phyloP scores from a whole-genome alignment of 2,329 filamentous ascomycete species.

The Domatiomyces globalis region DNA sequence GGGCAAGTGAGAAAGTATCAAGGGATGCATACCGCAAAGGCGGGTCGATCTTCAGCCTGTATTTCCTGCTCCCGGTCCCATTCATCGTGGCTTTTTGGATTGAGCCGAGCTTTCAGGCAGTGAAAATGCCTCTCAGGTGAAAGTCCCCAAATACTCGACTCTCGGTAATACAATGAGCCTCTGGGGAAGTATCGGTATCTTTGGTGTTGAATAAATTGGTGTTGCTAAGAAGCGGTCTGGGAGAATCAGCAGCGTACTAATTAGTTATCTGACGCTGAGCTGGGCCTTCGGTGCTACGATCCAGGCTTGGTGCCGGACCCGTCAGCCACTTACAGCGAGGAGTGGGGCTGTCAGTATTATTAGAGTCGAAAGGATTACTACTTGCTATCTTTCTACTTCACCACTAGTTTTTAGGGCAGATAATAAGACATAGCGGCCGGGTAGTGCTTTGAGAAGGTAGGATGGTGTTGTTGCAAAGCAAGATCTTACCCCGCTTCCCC shows the following conservation, averaged over 20 bases:
- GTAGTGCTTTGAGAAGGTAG: too few species aligned
- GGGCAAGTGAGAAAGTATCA: neutral
- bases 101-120: too few species aligned
- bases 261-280: neutral
- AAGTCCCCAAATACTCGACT: too few species aligned
- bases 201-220: neutral
- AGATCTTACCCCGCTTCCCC: too few species aligned
- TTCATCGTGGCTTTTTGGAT: neutral
- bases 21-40: slow-evolving; percentile 39
- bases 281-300: neutral
- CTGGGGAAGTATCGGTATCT: neutral
- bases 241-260: too few species aligned
- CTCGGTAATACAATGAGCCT: neutral
- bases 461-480: too few species aligned
- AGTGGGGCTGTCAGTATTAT: neutral
- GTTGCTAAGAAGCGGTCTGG: too few species aligned
- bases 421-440: too few species aligned
- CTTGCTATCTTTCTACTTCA: neutral
- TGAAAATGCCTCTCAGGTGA: too few species aligned
- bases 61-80: neutral
- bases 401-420: too few species aligned
- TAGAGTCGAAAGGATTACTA: neutral
- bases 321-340: neutral
- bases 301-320: neutral
- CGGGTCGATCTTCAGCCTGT: slow-evolving; percentile 36